Base-by-base conservation (phyloP, 2,329 filamentous ascomycete genomes). In the Colletotrichum tabaci region DNA sequence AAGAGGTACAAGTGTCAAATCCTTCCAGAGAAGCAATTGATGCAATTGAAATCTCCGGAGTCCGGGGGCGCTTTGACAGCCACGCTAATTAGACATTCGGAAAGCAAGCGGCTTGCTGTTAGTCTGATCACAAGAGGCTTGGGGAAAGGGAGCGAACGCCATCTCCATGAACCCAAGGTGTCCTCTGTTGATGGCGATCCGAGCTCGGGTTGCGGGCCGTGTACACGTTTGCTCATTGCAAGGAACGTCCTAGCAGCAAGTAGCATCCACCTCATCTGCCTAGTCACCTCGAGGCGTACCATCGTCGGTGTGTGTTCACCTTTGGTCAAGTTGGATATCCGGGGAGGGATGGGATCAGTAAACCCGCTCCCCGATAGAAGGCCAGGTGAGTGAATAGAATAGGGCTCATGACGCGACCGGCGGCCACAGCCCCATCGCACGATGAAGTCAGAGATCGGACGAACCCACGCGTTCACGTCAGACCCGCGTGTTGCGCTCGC, bases 21-120 rank as follows among this genome's bases (percentile, higher is more conserved):
- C 21, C 38, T 63, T 26, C 35, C 35, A 23, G 38, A 30, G 50
- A 30, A 55, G 38, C 16, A 46, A 40, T 40, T 26, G 46, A 38
- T 18, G 35, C 8, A 40, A n/a, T n/a, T 23, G 35, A 55, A 63
- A 63, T 55, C 49, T 55, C 61, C 61, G 49, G 23, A 46, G 49
- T 46, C 49, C 18, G 61, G 61, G 38, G 38, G 61, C 55, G 61
- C 49, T 55, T 30, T 46, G 38, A 63, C 49, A 30, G 16, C 49
- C 49, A 55, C 49, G 49, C 53, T 55, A 3, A 10, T 35, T 16
- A 18, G 38, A 21, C 23, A 9, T 40, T 42, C 7, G 13, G 23
- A 16, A 53, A 63, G 18, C 9, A 53, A 55, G 12, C 15, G 10
- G 35, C 8, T 55, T 53, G 21, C 21, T 53, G 21, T 46, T 50